A percentile compares a stretch with the other conserved stretches of the same genome.
Conservation (phyloP, 2,329 filamentous ascomycete genomes). For the Scedosporium aurantiacum region DNA sequence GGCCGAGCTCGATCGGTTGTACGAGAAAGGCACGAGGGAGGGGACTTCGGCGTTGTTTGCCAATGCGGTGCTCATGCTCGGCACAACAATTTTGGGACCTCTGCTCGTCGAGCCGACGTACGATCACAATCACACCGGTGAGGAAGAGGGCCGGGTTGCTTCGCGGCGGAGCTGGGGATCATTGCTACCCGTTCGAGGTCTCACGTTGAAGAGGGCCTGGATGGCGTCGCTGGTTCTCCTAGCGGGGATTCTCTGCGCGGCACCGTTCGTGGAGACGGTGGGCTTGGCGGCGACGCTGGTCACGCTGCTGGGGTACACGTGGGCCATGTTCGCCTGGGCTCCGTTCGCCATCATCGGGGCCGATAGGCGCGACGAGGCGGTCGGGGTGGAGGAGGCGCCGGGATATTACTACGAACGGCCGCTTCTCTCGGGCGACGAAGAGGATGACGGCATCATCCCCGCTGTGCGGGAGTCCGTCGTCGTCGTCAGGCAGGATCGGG, state of each 20-base stretch:
- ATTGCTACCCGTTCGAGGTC: slow-evolving; percentile 59
- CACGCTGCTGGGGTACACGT: slow-evolving; percentile 75
- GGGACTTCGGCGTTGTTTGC: slow-evolving; percentile 84
- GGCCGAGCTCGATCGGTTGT: slow-evolving; percentile 64
- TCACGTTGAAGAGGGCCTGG: slow-evolving; percentile 86
- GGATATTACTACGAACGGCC: not conserved
- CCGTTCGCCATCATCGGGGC: slow-evolving; percentile 91
- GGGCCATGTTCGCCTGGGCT: slow-evolving; percentile 89
- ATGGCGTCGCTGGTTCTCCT: slow-evolving; percentile 78
- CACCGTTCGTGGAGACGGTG: slow-evolving; percentile 65
- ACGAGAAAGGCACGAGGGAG: slow-evolving; percentile 74
- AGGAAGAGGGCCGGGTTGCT: slow-evolving; percentile 11
- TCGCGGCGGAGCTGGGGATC: slow-evolving; percentile 31
- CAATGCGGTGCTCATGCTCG: slow-evolving; percentile 75
- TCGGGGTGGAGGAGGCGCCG: not conserved
- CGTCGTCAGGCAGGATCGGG: slow-evolving; percentile 51
- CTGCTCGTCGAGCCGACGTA: slow-evolving; percentile 80
- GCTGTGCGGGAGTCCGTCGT: slow-evolving; percentile 33
- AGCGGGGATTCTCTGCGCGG: slow-evolving; percentile 68
- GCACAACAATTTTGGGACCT: slow-evolving; percentile 72
- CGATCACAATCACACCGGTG: slow-evolving; percentile 33
- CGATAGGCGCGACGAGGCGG: slow-evolving; percentile 32
- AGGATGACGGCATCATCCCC: not conserved
- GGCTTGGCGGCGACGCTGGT: slow-evolving; percentile 65
- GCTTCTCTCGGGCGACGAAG: slow-evolving; percentile 1